These are phyloP conservation scores for Pseudogymnoascus sp. DNA, from an alignment of 2,329 filamentous ascomycete species.

Conservation along the genomic window DNA sequence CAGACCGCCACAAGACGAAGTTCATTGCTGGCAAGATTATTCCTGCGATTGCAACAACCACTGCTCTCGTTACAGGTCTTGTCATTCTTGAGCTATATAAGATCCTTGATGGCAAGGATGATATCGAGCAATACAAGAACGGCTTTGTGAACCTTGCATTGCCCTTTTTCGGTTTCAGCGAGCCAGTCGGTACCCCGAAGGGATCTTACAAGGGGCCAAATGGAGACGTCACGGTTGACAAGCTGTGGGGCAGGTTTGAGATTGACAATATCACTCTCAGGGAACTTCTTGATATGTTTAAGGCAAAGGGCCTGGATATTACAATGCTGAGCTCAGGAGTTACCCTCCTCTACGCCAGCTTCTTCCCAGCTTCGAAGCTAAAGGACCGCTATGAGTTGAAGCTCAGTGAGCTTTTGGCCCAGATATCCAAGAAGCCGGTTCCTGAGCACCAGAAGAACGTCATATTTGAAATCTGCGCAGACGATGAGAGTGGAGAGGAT, in stretches of 20 bases:
- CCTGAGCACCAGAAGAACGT: conserved; percentile 89
- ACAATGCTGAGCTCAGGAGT: conserved; percentile 97
- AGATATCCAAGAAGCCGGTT: conserved; percentile 85
- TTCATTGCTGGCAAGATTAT: conserved; percentile 99
- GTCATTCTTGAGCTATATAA: conserved; percentile 94
- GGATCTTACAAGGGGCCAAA: conserved; percentile 76
- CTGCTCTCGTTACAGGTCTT: conserved; percentile 87
- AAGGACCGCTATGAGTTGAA: conserved; percentile 79
- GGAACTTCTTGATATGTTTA: conserved; percentile 77
- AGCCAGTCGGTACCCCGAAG: conserved; percentile 91
- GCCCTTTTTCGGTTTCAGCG: conserved; percentile 97
- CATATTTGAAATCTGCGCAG: conserved; percentile 91
- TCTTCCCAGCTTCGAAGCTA: conserved; percentile 70
- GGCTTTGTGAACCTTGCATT: conserved; percentile 94
- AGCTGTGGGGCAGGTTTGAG: conserved; percentile 97
- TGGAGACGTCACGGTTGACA: conserved; percentile 79
- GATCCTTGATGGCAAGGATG: conserved; percentile 90
- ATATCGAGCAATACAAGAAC: conserved; percentile 98
- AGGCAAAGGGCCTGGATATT: conserved; percentile 70
- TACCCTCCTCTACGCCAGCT: conserved; percentile 86
- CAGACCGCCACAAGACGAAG: conserved; percentile 96
- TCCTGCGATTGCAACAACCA: conserved; percentile 94
- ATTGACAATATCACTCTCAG: conserved; percentile 75
- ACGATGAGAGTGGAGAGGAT: conserved; percentile 83
- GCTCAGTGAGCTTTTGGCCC: conserved; percentile 80